Percentiles rank a stretch among this genome's conserved stretches.
Conservation (phyloP, 805 yeast genomes). For the Yarrowia keelungensis region DNA sequence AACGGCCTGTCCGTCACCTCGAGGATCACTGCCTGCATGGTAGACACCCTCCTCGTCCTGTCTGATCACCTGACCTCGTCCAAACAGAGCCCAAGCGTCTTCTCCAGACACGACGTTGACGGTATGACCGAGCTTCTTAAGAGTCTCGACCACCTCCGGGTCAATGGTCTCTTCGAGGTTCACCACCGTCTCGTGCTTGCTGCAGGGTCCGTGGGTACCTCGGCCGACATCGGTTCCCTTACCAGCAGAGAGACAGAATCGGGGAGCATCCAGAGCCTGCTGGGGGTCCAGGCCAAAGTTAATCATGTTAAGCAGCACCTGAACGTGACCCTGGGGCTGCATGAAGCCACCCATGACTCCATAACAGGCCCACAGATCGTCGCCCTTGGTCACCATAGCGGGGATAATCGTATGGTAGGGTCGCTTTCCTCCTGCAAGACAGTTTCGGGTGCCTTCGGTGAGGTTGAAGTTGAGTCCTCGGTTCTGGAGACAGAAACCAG, state of each 20-base stretch:
- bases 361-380: slow-evolving; percentile 64
- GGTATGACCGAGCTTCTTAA: slow-evolving; percentile 64
- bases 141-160: slow-evolving; percentile 55
- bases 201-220: slow-evolving; percentile 71
- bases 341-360: slow-evolving; percentile 90
- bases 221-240: slow-evolving; percentile 62
- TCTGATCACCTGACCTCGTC: slow-evolving; percentile 73
- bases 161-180: slow-evolving; percentile 69
- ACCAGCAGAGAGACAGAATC: slow-evolving; percentile 59
- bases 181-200: slow-evolving; percentile 61
- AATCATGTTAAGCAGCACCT: slow-evolving; percentile 70
- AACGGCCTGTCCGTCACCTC: slow-evolving; percentile 85
- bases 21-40: slow-evolving; percentile 76
- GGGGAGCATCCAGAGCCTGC: slow-evolving; percentile 75
- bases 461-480: slow-evolving; percentile 79
- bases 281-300: slow-evolving; percentile 73
- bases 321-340: slow-evolving; percentile 87
- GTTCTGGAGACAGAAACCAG: slow-evolving; percentile 75
- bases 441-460: slow-evolving; percentile 62
- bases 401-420: slow-evolving; percentile 87
- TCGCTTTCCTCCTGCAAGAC: slow-evolving; percentile 71
- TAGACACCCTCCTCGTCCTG: slow-evolving; percentile 54
- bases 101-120: slow-evolving; percentile 55
- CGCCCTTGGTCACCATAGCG: slow-evolving; percentile 67
- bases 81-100: slow-evolving; percentile 50